Evolutionary conservation across 495 filamentous ascomycete species (phyloP).

Genomic region (Penicillium pulvis): DNA sequence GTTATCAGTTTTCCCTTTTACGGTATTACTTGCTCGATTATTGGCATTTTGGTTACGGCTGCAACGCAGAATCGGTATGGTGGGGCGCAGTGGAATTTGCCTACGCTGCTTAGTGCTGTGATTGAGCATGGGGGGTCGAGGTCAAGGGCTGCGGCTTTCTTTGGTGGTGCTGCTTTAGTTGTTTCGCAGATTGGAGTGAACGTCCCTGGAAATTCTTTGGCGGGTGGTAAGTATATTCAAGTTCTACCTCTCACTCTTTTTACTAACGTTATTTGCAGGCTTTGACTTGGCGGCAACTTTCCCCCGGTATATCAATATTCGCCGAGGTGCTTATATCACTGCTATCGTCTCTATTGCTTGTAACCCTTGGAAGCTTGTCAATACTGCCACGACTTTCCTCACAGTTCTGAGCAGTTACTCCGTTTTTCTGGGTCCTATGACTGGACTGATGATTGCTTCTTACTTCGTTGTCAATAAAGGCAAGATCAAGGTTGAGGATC

Average conservation of each 20-base stretch:
- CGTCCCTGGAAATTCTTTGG: conserved; percentile 39
- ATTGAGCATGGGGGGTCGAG: conserved; percentile 29
- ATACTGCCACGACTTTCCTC: conserved; percentile 50
- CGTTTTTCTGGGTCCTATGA: conserved; percentile 51
- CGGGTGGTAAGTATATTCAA: conserved; percentile 31
- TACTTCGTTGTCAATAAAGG: conserved; percentile 41
- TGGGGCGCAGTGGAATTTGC: conserved; percentile 43
- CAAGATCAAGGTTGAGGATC: conserved; percentile 42
- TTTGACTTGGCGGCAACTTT: conserved; percentile 48
- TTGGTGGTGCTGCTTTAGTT: conserved; percentile 42
- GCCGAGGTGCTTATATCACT: conserved; percentile 45
- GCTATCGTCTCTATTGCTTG: conserved; percentile 49
- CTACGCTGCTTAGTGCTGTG: conserved; percentile 36
- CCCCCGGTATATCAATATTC: conserved; percentile 53
- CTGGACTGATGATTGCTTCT: conserved; percentile 42
- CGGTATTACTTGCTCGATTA: conserved; percentile 32
- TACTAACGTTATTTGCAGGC: conserved; percentile 7
- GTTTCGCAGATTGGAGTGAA: conserved; percentile 36
- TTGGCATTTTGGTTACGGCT: conserved; percentile 42
- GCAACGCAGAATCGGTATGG: conserved; percentile 37
- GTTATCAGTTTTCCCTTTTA: conserved; percentile 20
- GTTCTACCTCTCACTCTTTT: neutral
- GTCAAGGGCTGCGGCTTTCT: conserved; percentile 45
- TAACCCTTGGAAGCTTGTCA: conserved; percentile 55
- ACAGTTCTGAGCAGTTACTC: conserved; percentile 49